A percentile compares a stretch with the other conserved stretches of the same genome.
Conservation (phyloP, 148 eudicot species). For the Chenopodium quinoa region DNA sequence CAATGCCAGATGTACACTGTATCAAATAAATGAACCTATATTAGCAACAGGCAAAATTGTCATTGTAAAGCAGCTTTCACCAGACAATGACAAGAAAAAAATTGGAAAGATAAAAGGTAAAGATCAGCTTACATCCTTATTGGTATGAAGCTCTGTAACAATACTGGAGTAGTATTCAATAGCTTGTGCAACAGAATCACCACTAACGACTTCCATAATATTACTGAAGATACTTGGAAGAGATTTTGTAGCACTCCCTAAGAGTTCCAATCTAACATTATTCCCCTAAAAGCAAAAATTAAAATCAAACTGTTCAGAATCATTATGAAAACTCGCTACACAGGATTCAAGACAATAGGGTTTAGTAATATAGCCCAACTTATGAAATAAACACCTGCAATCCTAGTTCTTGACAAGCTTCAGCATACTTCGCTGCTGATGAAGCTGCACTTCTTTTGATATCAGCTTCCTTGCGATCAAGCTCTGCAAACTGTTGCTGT, state of each 20-base stretch:
- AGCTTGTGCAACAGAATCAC: conserved; percentile 72
- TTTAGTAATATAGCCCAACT: background rate
- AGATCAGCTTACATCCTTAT: conserved; percentile 57
- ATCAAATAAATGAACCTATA: conserved; percentile 18
- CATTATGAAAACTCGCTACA: background rate
- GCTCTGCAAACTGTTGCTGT: conserved; percentile 88
- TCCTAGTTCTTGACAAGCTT: conserved; percentile 94
- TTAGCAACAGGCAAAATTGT: conserved; percentile 9
- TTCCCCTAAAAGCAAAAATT: conserved; percentile 54
- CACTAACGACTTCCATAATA: conserved; percentile 67
- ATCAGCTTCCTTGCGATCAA: conserved; percentile 94
- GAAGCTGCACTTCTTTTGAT: conserved; percentile 85
- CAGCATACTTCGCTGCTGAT: conserved; percentile 87
- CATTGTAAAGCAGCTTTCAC: background rate
- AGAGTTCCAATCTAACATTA: conserved; percentile 78
- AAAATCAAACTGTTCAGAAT: background rate
- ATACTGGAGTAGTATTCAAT: conserved; percentile 71
- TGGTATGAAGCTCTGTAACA: conserved; percentile 69
- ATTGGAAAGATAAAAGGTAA: background rate
- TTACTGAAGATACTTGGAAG: conserved; percentile 70
- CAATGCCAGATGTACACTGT: conserved; percentile 41
- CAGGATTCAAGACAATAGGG: background rate
- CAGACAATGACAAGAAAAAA: background rate
- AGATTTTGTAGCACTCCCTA: conserved; percentile 69
- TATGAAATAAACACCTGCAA: conserved; percentile 51